Percentiles rank a stretch among this genome's conserved stretches.
These are phyloP conservation scores for Xerocomus spinulosus DNA, from an alignment of 768 basidiomycete genomes.

Conservation along the genomic window DNA sequence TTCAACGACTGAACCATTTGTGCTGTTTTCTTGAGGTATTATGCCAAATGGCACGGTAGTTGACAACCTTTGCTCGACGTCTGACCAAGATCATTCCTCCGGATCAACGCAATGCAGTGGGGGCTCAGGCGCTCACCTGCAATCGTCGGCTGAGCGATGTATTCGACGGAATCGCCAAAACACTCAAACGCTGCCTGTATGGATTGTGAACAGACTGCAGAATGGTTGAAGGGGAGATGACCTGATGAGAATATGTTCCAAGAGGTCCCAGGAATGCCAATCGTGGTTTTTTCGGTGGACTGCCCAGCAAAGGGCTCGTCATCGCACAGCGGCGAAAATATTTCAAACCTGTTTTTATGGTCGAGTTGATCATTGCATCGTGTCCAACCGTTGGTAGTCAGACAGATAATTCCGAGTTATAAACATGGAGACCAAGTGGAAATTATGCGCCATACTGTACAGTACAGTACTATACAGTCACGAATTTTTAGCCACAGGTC, in stretches of 20 bases:
- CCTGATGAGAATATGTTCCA: slow-evolving; percentile 72
- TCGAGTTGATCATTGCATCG: slow-evolving; percentile 2
- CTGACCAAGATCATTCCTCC: slow-evolving; percentile 33
- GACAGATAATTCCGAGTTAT: no score
- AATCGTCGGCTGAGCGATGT: slow-evolving; percentile 39
- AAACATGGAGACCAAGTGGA: no score
- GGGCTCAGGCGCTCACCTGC: no score
- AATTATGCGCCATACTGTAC: not conserved
- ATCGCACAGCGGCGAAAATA: slow-evolving; percentile 10
- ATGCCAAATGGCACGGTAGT: slow-evolving; percentile 46
- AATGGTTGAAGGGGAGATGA: slow-evolving; percentile 11
- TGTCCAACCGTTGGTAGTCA: not conserved
- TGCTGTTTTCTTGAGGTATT: slow-evolving; percentile 80
- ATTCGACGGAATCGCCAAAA: slow-evolving; percentile 45
- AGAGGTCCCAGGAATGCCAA: slow-evolving; percentile 62
- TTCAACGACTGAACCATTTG: slow-evolving; percentile 68
- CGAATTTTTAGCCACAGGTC: no score
- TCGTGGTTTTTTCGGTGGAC: slow-evolving; percentile 13
- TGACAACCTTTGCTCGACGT: slow-evolving; percentile 53
- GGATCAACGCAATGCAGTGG: not conserved
- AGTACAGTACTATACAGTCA: not conserved
- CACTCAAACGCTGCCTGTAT: slow-evolving; percentile 43
- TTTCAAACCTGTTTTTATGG: slow-evolving; percentile 4
- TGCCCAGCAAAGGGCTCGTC: slow-evolving; percentile 1
- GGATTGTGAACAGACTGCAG: slow-evolving; percentile 20